Base-by-base conservation (phyloP, 2,329 filamentous ascomycete species). In the Juglanconis sp. region DNA sequence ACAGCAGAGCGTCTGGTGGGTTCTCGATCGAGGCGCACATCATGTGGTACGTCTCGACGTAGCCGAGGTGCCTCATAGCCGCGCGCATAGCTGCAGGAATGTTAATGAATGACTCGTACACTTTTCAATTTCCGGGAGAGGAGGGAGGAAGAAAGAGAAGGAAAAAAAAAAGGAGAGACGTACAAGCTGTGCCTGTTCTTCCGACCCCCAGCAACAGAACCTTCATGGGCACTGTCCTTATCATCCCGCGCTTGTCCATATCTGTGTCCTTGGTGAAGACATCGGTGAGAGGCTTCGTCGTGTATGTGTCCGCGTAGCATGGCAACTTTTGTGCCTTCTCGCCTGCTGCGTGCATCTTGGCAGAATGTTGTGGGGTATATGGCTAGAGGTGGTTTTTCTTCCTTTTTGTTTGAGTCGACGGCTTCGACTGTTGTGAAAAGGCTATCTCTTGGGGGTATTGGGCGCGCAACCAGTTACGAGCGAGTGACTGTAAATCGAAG, bases 1-100 rank as follows among this genome's bases (percentile, higher is more conserved):
- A 91, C 76, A 89, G 83, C 47, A 88, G 76, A 57, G 83, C 84
- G 68, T 89, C 87, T 31, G 82, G 84, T 10, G 84, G 84, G 73
- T 88, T 89, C 74, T 89, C 86, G 62, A 88, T 84, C 61, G 82
- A 85, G 65, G 83, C 85, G 67, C 81, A 87, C 84, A 88, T 87
- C 86, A 89, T 89, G 77, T 90, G 88, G 79, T 90, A 90, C 62
- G 84, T 87, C 72, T 88, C 85, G 67, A 82, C 77, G 71, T 87
- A 89, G 63, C 87, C 87, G 46, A 90, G 79, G 66, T 84, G 78
- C 69, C 86, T 81, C 70, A 90, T 81, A 24, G 88, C 87, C 48
- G 81, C 82, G 63, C 86, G 81, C 69, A 90, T 82, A 48, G 87
- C 84, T 86, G 59, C 50, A 35, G 4, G 31, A 34, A 6, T 61